Conservation (phyloP, 805 yeast species). For the Wickerhamomyces strasburgensis region DNA sequence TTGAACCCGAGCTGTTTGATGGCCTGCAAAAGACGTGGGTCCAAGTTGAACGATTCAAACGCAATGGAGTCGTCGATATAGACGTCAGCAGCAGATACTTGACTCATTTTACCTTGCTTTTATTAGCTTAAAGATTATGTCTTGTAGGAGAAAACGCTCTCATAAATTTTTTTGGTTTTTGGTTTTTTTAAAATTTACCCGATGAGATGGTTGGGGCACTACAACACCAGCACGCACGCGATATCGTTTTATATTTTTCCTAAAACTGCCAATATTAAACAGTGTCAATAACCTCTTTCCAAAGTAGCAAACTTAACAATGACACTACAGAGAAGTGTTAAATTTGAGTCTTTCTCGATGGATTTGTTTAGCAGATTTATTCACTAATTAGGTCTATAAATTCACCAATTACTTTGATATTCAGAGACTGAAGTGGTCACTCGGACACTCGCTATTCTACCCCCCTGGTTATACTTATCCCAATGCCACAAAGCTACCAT, state of each 20-base stretch:
- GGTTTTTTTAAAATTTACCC: background rate
- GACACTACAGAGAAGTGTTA: background rate
- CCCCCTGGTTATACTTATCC: too few species aligned
- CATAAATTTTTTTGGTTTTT: background rate
- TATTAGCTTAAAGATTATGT: background rate
- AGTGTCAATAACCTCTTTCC: too few species aligned
- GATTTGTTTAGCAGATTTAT: background rate
- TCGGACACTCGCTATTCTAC: too few species aligned
- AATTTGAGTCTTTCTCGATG: too few species aligned
- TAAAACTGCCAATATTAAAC: too few species aligned
- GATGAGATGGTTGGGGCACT: background rate
- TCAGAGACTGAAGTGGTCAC: too few species aligned
- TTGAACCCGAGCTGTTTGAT: constrained; percentile 72
- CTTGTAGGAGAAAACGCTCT: too few species aligned
- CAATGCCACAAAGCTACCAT: background rate
- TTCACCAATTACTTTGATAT: background rate
- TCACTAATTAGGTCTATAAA: background rate
- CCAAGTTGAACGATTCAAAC: constrained; percentile 76
- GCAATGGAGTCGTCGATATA: constrained; percentile 65
- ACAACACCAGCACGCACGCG: too few species aligned
- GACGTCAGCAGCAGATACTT: constrained; percentile 53
- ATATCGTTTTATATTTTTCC: too few species aligned
- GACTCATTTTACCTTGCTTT: constrained; percentile 16
- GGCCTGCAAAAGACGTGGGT: constrained; percentile 80
- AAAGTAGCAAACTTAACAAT: background rate